Conservation (phyloP, 169 alveolate genomes). For the Plasmodium berghei region DNA sequence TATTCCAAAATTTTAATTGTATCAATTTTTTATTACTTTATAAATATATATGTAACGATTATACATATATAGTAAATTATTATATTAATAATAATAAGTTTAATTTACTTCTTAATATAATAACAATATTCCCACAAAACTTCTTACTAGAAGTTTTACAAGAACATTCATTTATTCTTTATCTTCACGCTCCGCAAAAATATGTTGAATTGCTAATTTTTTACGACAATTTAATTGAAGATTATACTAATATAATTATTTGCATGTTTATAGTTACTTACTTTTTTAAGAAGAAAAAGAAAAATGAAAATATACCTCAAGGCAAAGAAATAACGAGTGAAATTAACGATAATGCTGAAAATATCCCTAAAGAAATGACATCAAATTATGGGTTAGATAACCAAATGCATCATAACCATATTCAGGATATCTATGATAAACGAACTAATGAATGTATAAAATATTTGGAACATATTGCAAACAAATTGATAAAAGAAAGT, state of each 20-base stretch:
- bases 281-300: slow-evolving; percentile 24
- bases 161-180: slow-evolving; percentile 66
- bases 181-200: slow-evolving; percentile 55
- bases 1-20: slow-evolving; percentile 34
- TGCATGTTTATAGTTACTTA: slow-evolving; percentile 63
- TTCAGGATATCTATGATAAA: not conserved
- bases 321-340: too few species aligned
- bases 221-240: slow-evolving; percentile 69
- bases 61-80: slow-evolving; percentile 50
- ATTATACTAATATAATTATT: slow-evolving; percentile 42
- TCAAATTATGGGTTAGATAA: not conserved
- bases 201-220: slow-evolving; percentile 49
- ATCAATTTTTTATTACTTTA: slow-evolving; percentile 46
- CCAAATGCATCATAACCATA: not conserved
- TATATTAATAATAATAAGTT: slow-evolving; percentile 67
- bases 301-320: not conserved
- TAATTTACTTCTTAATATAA: slow-evolving; percentile 44
- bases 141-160: slow-evolving; percentile 48
- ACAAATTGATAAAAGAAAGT: slow-evolving; percentile 67
- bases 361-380: not conserved
- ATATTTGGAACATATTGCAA: slow-evolving; percentile 40
- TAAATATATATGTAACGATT: slow-evolving; percentile 72
- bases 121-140: slow-evolving; percentile 63
- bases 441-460: slow-evolving; percentile 63
- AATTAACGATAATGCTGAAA: not conserved